phyloP scores from a whole-genome alignment of 1,139 yeast species.

The Geotrichum bryndzae region DNA sequence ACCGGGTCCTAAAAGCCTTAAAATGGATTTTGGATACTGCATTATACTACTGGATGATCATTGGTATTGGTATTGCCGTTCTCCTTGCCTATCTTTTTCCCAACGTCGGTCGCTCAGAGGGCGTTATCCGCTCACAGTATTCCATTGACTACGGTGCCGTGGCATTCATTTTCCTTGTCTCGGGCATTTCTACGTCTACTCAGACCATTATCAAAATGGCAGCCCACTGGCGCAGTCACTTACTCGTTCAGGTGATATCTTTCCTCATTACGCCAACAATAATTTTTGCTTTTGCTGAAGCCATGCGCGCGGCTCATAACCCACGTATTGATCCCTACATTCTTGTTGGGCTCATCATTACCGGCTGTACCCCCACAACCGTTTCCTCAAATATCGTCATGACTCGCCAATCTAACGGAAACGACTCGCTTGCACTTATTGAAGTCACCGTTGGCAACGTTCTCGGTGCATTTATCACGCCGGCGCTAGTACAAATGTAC shows the following conservation, averaged over 20 bases:
- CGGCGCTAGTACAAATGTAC: conserved; percentile 73
- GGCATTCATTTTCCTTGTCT: conserved; percentile 71
- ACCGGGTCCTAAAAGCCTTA: not conserved
- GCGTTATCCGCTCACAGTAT: conserved; percentile 66
- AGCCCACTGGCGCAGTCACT: conserved; percentile 75
- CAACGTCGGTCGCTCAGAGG: conserved; percentile 75
- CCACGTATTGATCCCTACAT: conserved; percentile 61
- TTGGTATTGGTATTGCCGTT: conserved; percentile 62
- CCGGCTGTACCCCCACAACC: conserved; percentile 86
- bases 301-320: conserved; percentile 55
- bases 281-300: conserved; percentile 67
- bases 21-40: not conserved
- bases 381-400: conserved; percentile 86
- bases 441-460: conserved; percentile 82
- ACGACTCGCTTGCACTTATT: conserved; percentile 68
- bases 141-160: conserved; percentile 82
- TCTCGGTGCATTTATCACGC: conserved; percentile 80
- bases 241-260: conserved; percentile 59
- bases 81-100: conserved; percentile 76
- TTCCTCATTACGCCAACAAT: conserved; percentile 72
- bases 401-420: conserved; percentile 78
- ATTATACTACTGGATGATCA: conserved; percentile 59
- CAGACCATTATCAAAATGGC: conserved; percentile 53
- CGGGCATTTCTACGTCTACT: conserved; percentile 74
- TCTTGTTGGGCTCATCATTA: conserved; percentile 70